Conservation (phyloP, 805 yeast species). For the Saccharomycopsis fibuligera region DNA sequence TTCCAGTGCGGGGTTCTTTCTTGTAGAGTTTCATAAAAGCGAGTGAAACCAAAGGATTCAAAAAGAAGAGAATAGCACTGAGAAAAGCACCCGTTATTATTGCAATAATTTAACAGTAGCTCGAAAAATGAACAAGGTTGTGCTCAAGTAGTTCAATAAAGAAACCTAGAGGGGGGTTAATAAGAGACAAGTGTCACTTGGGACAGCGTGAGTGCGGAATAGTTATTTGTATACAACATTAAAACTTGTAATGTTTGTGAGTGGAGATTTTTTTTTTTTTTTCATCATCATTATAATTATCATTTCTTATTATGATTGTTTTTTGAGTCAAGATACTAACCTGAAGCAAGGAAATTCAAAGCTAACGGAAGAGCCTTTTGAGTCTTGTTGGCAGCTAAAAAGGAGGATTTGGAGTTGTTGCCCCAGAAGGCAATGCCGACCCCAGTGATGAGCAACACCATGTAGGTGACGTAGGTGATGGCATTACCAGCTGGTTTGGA, state of each 20-base stretch:
- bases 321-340: too few relatives aligned
- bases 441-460: constrained; percentile 48
- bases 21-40: too few relatives aligned
- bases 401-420: constrained; percentile 45
- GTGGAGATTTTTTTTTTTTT: too few relatives aligned
- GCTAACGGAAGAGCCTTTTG: constrained; percentile 77
- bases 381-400: constrained; percentile 73
- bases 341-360: constrained; percentile 84
- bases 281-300: too few relatives aligned
- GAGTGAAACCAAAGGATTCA: background rate
- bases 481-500: constrained; percentile 56
- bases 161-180: too few relatives aligned
- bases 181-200: too few relatives aligned
- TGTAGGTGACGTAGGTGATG: constrained; percentile 55
- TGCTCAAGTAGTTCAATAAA: too few relatives aligned
- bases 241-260: too few relatives aligned
- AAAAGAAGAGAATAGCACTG: background rate
- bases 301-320: too few relatives aligned
- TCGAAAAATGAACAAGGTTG: too few relatives aligned
- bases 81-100: constrained; percentile 42
- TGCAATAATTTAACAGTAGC: constrained; percentile 1
- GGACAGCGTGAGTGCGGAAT: too few relatives aligned
- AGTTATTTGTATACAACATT: too few relatives aligned
- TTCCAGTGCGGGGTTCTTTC: constrained; percentile 10
- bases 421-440: constrained; percentile 53